These are phyloP conservation scores for Musa troglodytarum DNA, from an alignment of 176 grass and related monocot genomes.

Conservation along the genomic window DNA sequence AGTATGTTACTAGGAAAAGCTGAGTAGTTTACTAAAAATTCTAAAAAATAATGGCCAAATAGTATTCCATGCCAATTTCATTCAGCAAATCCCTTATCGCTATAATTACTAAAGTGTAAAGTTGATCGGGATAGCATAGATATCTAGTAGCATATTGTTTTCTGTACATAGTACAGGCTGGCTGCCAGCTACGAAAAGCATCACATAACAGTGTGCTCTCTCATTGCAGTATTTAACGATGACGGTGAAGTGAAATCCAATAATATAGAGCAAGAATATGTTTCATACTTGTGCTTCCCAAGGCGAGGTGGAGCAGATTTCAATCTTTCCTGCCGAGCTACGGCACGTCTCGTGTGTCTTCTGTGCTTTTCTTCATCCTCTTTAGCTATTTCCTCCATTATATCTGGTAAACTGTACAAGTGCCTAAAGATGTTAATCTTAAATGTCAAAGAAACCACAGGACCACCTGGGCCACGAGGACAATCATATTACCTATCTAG, in stretches of 20 bases:
- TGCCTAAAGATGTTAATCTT: constrained; percentile 5
- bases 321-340: constrained; percentile 59
- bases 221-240: neutral
- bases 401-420: constrained; percentile 59
- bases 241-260: neutral
- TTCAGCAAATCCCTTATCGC: too few species aligned
- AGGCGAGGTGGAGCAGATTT: constrained; percentile 78
- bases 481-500: constrained; percentile 55
- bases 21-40: too few species aligned
- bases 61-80: too few species aligned
- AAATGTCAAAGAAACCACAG: neutral
- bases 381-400: constrained; percentile 81
- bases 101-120: too few species aligned
- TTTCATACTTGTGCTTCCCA: constrained; percentile 70
- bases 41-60: too few species aligned
- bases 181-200: too few species aligned
- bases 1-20: too few species aligned
- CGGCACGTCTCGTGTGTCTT: constrained; percentile 40
- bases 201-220: too few species aligned
- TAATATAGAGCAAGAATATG: neutral
- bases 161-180: too few species aligned
- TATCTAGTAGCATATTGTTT: too few species aligned
- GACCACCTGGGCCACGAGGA: neutral
- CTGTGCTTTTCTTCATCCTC: constrained; percentile 83
- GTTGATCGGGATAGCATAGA: too few species aligned